These are phyloP conservation scores for Tricholoma sp. DNA, from an alignment of 768 basidiomycete genomes.

Conservation along the genomic window DNA sequence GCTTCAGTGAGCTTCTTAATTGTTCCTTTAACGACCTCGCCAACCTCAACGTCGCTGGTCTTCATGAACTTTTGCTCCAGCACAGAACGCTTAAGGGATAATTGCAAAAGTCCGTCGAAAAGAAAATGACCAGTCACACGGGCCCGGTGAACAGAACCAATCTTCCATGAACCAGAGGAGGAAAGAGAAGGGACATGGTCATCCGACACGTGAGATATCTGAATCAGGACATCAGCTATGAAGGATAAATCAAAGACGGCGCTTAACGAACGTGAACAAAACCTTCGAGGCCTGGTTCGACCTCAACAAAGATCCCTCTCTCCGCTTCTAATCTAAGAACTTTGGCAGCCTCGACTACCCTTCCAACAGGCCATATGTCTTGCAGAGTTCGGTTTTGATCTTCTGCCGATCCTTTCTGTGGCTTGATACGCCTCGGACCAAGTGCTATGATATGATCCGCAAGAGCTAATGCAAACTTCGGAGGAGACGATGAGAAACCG, in stretches of 20 bases:
- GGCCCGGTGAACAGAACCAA: slow-evolving; percentile 74
- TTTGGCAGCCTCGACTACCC: slow-evolving; percentile 63
- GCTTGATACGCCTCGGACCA: slow-evolving; percentile 30
- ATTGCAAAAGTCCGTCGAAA: slow-evolving; percentile 83
- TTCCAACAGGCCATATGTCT: slow-evolving; percentile 69
- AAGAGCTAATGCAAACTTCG: slow-evolving; percentile 78
- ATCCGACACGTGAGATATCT: slow-evolving; percentile 95
- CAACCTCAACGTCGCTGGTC: slow-evolving; percentile 76
- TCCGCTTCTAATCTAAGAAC: slow-evolving; percentile 74
- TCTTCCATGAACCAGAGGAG: slow-evolving; percentile 74
- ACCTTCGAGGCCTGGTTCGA: slow-evolving; percentile 61
- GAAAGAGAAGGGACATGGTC: slow-evolving; percentile 83
- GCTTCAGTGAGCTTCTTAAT: slow-evolving; percentile 80
- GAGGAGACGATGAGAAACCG: slow-evolving; percentile 68
- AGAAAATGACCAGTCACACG: slow-evolving; percentile 83
- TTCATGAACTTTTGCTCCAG: slow-evolving; percentile 85
- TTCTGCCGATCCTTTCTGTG: slow-evolving; percentile 13
- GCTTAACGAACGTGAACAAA: slow-evolving; percentile 75
- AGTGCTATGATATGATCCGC: slow-evolving; percentile 66
- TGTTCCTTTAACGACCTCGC: slow-evolving; percentile 81
- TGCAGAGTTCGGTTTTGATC: slow-evolving; percentile 29
- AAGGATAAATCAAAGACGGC: slow-evolving; percentile 2
- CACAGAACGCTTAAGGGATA: slow-evolving; percentile 80
- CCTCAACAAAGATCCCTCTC: slow-evolving; percentile 71
- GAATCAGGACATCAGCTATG: slow-evolving; percentile 8